Base-by-base conservation (phyloP, 345 rosid species). In the Adansonia digitata region DNA sequence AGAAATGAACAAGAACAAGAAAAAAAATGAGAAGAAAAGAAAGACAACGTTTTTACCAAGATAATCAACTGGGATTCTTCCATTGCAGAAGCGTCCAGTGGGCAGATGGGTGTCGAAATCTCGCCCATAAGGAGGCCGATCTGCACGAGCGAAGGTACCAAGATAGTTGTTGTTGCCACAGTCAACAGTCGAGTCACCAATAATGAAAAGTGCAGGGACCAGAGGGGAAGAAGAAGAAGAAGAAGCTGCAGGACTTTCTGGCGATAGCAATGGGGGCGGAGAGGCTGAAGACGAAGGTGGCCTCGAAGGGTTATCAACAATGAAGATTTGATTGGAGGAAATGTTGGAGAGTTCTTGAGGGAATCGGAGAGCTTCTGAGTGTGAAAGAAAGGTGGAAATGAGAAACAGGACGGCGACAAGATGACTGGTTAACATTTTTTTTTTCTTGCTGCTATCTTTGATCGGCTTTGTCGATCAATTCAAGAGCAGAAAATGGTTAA, bases 41-140 rank as follows among this genome's bases (percentile, higher is more conserved):
- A 11, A 9, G n/a, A 7, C 17, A 12, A 0, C 8, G 9, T 7
- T 43, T 22, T 45, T 81, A 88, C 98, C 98, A 60, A 92, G 87
- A 85, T 78, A 92, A 82, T 94, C 97, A 69, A 94, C 98, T 0
- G 97, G 98, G 84, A 92, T 87, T 77, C 97, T 85, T 40, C 98
- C 98, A 83, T 94, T 94, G 82, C 85, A 84, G 81, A 94, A 94
- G 79, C 98, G 86, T 20, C 98, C 97, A 2, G 98, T 94, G 24
- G 98, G 93, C 14, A 37, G 70, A 67, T 86, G 97, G 34, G 96
- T 88, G 37, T 92, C 96, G 57, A 94, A 94, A 84, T 94, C 98
- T 72, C 97, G 86, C 35, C 98, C 98, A 40, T 94, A 94, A 18
- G 96, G 98, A 78, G 84, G 95, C 24, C 86, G 95, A 77, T 92